Conservation (phyloP, 2,329 filamentous ascomycete genomes). For the Cyphellophora europaea region DNA sequence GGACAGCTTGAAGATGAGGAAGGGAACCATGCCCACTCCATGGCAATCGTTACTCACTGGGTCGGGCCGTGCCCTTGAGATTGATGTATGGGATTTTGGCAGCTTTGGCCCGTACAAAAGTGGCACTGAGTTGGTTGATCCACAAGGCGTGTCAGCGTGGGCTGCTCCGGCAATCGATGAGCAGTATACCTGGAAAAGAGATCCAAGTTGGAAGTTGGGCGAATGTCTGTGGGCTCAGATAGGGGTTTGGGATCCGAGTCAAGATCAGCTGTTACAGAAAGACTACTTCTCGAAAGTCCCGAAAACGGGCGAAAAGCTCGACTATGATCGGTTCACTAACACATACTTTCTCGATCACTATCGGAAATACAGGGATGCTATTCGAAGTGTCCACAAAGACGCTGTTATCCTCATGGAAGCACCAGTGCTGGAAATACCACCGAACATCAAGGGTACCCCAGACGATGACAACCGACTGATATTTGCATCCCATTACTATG, state of each 20-base stretch:
- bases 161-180: conserved; percentile 76
- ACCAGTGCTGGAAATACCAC: conserved; percentile 84
- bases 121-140: conserved; percentile 73
- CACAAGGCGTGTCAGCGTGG: conserved; percentile 79
- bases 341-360: conserved; percentile 85
- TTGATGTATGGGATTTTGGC: conserved; percentile 89
- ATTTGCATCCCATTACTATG: conserved; percentile 93
- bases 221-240: conserved; percentile 96
- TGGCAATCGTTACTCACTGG: conserved; percentile 91
- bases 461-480: conserved; percentile 88
- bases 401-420: conserved; percentile 87
- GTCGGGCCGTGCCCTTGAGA: conserved; percentile 81
- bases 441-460: conserved; percentile 71
- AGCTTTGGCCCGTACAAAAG: conserved; percentile 86
- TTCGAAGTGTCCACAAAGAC: conserved; percentile 66
- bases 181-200: conserved; percentile 82
- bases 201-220: conserved; percentile 83
- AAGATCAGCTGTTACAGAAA: conserved; percentile 67
- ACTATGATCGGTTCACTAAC: conserved; percentile 83
- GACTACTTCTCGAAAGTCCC: conserved; percentile 83
- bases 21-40: conserved; percentile 84
- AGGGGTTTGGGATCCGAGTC: conserved; percentile 80
- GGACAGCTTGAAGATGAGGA: conserved; percentile 78
- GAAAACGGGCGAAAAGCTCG: conserved; percentile 59
- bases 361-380: conserved; percentile 62